These are phyloP conservation scores for Zygosaccharomyces sapae DNA, from an alignment of 1,139 yeast genomes.

Conservation along the genomic window DNA sequence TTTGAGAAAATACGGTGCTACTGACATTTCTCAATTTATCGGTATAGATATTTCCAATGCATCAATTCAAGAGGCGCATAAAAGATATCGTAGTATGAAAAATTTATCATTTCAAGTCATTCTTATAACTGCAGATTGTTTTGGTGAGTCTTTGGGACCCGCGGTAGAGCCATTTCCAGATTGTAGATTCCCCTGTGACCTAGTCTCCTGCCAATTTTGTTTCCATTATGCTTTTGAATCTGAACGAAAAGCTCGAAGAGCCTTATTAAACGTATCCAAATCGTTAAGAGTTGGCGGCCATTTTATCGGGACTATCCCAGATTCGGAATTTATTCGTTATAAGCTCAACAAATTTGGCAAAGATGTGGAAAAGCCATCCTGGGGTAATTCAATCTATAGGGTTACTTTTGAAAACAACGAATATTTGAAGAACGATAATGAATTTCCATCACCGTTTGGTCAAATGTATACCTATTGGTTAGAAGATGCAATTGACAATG, in stretches of 20 bases:
- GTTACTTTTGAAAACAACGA: slow-evolving; percentile 76
- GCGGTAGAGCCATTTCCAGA: slow-evolving; percentile 65
- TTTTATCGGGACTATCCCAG: slow-evolving; percentile 92
- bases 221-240: slow-evolving; percentile 91
- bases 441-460: slow-evolving; percentile 74
- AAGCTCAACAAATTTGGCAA: slow-evolving; percentile 50
- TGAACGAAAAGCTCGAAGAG: slow-evolving; percentile 69
- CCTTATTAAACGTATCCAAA: slow-evolving; percentile 70
- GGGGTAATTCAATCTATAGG: slow-evolving; percentile 82
- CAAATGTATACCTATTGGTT: slow-evolving; percentile 76
- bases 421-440: slow-evolving; percentile 57
- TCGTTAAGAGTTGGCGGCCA: slow-evolving; percentile 77
- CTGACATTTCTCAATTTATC: slow-evolving; percentile 67
- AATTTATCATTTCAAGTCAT: slow-evolving; percentile 63
- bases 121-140: slow-evolving; percentile 90
- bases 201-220: slow-evolving; percentile 86
- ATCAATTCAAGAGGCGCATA: slow-evolving; percentile 78
- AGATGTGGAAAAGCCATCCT: slow-evolving; percentile 50
- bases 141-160: slow-evolving; percentile 62
- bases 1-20: slow-evolving; percentile 79
- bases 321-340: slow-evolving; percentile 74
- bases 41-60: slow-evolving; percentile 92
- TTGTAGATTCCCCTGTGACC: slow-evolving; percentile 76
- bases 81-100: slow-evolving; percentile 58
- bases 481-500: slow-evolving; percentile 92